Percentiles rank a stretch among this genome's conserved stretches.
Conservation (phyloP, 2,329 filamentous ascomycete species). For the Aspergillus carbonarius region DNA sequence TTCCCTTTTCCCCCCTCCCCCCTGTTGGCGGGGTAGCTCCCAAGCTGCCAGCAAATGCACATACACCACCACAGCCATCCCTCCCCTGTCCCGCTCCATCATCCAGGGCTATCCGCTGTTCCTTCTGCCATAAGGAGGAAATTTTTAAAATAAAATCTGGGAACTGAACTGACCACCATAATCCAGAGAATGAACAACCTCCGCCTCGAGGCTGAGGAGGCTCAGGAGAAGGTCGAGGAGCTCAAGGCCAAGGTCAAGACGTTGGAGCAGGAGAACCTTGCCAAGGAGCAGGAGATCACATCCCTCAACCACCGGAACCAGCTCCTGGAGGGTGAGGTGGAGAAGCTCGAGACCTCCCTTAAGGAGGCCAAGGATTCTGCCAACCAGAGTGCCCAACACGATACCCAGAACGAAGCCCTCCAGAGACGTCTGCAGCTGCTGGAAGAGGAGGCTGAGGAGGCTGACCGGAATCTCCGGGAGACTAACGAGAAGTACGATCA, state of each 20-base stretch:
- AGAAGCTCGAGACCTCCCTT: constrained; percentile 82
- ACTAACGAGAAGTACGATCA: constrained; percentile 92
- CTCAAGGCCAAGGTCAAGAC: constrained; percentile 81
- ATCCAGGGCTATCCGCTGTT: constrained; percentile 13
- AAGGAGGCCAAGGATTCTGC: constrained; percentile 86
- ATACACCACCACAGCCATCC: constrained; percentile 16
- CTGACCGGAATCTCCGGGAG: constrained; percentile 93
- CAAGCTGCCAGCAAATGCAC: constrained; percentile 28
- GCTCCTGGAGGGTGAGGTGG: constrained; percentile 83
- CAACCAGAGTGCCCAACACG: constrained; percentile 76
- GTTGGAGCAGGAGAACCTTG: constrained; percentile 90
- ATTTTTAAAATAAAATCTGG: constrained; percentile 19
- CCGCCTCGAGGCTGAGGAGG: constrained; percentile 89
- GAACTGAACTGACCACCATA: constrained; percentile 2
- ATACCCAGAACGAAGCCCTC: constrained; percentile 87
- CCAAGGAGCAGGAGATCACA: constrained; percentile 97
- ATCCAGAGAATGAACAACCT: constrained; percentile 89
- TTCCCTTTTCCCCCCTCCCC: constrained; percentile 33
- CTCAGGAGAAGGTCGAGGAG: constrained; percentile 78
- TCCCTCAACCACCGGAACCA: constrained; percentile 95
- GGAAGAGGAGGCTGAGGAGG: constrained; percentile 96
- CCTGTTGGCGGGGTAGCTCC: constrained; percentile 43
- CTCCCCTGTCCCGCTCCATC: neutral
- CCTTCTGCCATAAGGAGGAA: neutral
- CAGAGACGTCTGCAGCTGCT: constrained; percentile 91